phyloP scores from a whole-genome alignment of 2,329 filamentous ascomycete species.

The Didymella pinodella region DNA sequence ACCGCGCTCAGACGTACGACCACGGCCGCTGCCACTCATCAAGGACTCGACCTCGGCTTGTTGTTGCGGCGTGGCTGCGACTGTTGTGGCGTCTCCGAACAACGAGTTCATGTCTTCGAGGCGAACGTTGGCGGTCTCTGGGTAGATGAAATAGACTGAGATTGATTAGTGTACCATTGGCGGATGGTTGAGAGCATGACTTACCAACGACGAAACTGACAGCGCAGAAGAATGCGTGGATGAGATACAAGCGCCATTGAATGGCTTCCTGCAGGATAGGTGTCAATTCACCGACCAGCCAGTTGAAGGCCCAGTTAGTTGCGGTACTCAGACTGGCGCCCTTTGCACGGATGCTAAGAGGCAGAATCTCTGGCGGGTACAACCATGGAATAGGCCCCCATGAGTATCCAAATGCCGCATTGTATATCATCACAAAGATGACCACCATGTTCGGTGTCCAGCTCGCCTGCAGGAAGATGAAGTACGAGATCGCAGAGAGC shows the following conservation, averaged over 20 bases:
- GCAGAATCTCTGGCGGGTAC: constrained; percentile 98
- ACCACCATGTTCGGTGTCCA: constrained; percentile 86
- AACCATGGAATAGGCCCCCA: constrained; percentile 99
- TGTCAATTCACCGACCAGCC: constrained; percentile 94
- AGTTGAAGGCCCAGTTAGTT: constrained; percentile 98
- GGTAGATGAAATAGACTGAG: constrained; percentile 94
- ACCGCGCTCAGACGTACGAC: constrained; percentile 18
- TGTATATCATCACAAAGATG: constrained; percentile 97
- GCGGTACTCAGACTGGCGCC: constrained; percentile 95
- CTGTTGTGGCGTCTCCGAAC: constrained; percentile 91
- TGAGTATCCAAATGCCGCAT: constrained; percentile 94
- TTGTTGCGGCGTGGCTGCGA: constrained; percentile 79
- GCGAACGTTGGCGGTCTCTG: constrained; percentile 93
- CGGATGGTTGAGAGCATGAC: constrained; percentile 48
- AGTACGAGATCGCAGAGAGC: constrained; percentile 90
- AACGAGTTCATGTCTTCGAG: constrained; percentile 96
- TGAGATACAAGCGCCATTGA: constrained; percentile 89
- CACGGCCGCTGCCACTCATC: constrained; percentile 70
- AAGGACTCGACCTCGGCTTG: constrained; percentile 83
- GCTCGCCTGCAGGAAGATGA: constrained; percentile 84
- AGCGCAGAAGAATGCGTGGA: constrained; percentile 97
- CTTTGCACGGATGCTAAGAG: constrained; percentile 94
- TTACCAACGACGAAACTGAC: constrained; percentile 94
- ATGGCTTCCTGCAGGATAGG: constrained; percentile 92
- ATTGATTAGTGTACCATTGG: constrained; percentile 30